These are phyloP conservation scores for Eutypella sp. DNA, from an alignment of 2,329 filamentous ascomycete genomes.

Conservation along the genomic window DNA sequence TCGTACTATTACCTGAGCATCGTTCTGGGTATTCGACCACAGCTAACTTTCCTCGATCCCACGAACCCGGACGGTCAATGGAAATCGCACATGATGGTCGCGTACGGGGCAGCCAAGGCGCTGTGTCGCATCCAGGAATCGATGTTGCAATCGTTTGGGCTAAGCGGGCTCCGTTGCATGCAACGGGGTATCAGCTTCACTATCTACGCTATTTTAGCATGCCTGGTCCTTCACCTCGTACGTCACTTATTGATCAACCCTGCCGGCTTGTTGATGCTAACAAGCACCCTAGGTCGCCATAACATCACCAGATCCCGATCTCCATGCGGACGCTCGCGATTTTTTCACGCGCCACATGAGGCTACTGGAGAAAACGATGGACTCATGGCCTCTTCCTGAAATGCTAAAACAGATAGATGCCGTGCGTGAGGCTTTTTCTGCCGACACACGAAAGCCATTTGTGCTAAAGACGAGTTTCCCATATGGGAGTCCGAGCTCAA, in stretches of 20 bases:
- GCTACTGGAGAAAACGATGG: constrained; percentile 79
- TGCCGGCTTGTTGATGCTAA: too few species aligned
- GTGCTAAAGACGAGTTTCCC: constrained; percentile 84
- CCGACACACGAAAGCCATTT: constrained; percentile 78
- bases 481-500: constrained; percentile 71
- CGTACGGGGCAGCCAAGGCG: constrained; percentile 77
- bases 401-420: constrained; percentile 87
- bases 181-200: constrained; percentile 90
- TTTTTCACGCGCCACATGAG: constrained; percentile 95
- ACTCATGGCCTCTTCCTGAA: constrained; percentile 81
- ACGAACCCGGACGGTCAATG: constrained; percentile 67
- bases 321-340: constrained; percentile 77
- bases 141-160: constrained; percentile 68
- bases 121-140: constrained; percentile 85
- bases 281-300: constrained; percentile 65
- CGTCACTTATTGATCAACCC: constrained; percentile 36
- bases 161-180: constrained; percentile 84
- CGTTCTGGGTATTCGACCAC: constrained; percentile 83
- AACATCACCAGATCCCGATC: constrained; percentile 84
- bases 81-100: constrained; percentile 84
- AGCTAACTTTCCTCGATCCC: constrained; percentile 73
- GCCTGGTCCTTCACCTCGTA: constrained; percentile 90
- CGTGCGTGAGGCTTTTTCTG: constrained; percentile 85
- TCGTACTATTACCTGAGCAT: constrained; percentile 82
- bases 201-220: constrained; percentile 87